Evolutionary conservation across 768 basidiomycete species (phyloP).

Genomic region (Hypsizygus marmoreus): DNA sequence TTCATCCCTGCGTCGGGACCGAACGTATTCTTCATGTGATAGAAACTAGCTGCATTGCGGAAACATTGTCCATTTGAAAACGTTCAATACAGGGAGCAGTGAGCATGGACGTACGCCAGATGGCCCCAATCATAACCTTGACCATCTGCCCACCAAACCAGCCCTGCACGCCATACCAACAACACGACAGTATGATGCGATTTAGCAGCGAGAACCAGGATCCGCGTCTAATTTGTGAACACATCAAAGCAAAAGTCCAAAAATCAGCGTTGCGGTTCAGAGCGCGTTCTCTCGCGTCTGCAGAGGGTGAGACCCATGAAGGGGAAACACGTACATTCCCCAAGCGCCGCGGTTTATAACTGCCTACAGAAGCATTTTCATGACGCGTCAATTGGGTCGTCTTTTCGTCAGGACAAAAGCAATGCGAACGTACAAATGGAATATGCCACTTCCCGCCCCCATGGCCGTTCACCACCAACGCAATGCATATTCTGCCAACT

Average conservation of each 20-base stretch:
- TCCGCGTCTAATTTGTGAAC: conserved; percentile 21
- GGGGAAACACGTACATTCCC: conserved; percentile 26
- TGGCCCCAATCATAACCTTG: conserved; percentile 32
- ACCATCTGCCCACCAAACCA: conserved; percentile 35
- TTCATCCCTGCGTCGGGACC: conserved; percentile 25
- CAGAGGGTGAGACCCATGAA: too few relatives aligned
- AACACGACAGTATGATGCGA: conserved; percentile 32
- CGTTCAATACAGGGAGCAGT: too few relatives aligned
- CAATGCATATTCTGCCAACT: conserved; percentile 23
- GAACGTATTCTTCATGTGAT: conserved; percentile 29
- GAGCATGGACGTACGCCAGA: conserved; percentile 27
- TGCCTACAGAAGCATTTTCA: too few relatives aligned
- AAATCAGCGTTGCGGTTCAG: too few relatives aligned
- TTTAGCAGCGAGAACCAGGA: conserved; percentile 29
- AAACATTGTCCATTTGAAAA: too few relatives aligned
- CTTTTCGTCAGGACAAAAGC: too few relatives aligned
- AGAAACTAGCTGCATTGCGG: conserved; percentile 28
- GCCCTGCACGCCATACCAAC: conserved; percentile 31
- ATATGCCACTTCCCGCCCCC: conserved; percentile 34
- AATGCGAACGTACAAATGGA: conserved; percentile 25
- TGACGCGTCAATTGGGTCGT: background rate
- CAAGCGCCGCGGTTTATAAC: conserved; percentile 27
- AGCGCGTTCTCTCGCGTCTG: too few relatives aligned
- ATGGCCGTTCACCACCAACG: conserved; percentile 27
- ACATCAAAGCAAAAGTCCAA: background rate